Conservation (phyloP, 345 rosid genomes). For the Lagerstroemia speciosa region DNA sequence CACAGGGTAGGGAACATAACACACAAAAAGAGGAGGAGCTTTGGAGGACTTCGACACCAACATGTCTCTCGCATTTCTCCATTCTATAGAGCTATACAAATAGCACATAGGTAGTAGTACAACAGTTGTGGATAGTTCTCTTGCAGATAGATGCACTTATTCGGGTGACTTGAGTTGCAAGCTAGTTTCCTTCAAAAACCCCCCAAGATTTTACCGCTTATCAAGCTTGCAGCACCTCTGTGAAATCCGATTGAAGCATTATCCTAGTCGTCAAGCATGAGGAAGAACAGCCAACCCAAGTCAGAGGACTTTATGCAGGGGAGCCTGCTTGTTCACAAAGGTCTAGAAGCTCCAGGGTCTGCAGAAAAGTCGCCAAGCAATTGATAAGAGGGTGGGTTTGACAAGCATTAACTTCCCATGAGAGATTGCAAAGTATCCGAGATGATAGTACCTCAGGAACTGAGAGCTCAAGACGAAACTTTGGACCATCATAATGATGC, state of each 20-base stretch:
- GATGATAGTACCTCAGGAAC: conserved; percentile 85
- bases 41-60: background rate
- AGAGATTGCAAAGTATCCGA: background rate
- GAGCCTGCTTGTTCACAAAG: conserved; percentile 92
- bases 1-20: background rate
- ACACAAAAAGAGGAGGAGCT: background rate
- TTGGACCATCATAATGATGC: conserved; percentile 98
- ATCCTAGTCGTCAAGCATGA: background rate
- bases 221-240: background rate
- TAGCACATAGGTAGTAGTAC: background rate
- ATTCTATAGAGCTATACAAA: background rate
- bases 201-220: background rate
- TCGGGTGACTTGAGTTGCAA: background rate
- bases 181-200: conserved; percentile 1
- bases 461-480: conserved; percentile 90
- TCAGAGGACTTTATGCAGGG: conserved; percentile 25
- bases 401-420: background rate
- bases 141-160: background rate
- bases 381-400: background rate
- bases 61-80: background rate
- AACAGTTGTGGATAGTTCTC: background rate
- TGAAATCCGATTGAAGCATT: background rate
- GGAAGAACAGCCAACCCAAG: background rate
- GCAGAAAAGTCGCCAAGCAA: conserved; percentile 18
- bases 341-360: conserved; percentile 83